Percentiles rank a stretch among this genome's conserved stretches.
These are phyloP conservation scores for Leccinum pellstonianum DNA, from an alignment of 768 basidiomycete species.

Conservation along the genomic window DNA sequence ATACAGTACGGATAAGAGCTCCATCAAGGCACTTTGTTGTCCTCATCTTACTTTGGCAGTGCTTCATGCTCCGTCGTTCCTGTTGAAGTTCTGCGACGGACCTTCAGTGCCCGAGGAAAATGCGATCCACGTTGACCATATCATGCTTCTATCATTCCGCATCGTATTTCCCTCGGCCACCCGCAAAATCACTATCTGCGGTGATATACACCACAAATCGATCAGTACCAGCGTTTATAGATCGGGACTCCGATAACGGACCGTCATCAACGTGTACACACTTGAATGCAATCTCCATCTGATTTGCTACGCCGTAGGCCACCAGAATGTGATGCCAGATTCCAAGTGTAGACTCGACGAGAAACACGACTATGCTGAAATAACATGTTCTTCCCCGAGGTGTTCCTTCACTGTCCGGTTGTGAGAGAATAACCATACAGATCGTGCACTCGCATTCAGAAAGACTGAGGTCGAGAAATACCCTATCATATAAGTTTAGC, in stretches of 20 bases:
- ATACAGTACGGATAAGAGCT: no score
- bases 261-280: constrained; percentile 8
- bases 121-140: not conserved
- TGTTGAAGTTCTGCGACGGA: not conserved
- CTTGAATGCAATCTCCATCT: not conserved
- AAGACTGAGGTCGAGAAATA: constrained; percentile 3
- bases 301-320: constrained; percentile 2
- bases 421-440: not conserved
- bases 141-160: not conserved
- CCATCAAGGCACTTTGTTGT: not conserved
- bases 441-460: not conserved
- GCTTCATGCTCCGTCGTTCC: not conserved
- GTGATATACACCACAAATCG: constrained; percentile 11
- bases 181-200: constrained; percentile 14
- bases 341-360: not conserved
- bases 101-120: not conserved
- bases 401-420: not conserved
- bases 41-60: not conserved
- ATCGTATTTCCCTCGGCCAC: constrained; percentile 8
- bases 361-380: not conserved
- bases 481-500: not conserved
- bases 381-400: not conserved
- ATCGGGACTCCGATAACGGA: not conserved
- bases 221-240: not conserved
- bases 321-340: not conserved